phyloP scores from a whole-genome alignment of 2,329 filamentous ascomycete species.

The Ilyonectria robusta region DNA sequence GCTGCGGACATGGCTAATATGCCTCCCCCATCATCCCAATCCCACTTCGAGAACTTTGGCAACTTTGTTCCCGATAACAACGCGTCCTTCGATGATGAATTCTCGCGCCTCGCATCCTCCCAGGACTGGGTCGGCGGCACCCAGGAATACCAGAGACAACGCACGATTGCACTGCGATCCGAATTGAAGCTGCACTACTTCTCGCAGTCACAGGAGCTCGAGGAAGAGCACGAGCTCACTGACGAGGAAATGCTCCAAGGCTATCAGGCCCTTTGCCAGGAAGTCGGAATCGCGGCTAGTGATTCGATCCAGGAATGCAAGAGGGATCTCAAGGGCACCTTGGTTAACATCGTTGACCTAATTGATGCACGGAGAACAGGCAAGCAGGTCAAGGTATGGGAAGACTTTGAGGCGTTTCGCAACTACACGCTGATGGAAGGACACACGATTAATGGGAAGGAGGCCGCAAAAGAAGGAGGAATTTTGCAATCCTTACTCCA shows the following conservation, averaged over 20 bases:
- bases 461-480: constrained; percentile 44
- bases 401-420: constrained; percentile 49
- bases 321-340: constrained; percentile 40
- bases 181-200: constrained; percentile 51
- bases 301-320: constrained; percentile 43
- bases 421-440: constrained; percentile 43
- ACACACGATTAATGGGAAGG: constrained; percentile 36
- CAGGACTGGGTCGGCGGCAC: constrained; percentile 49
- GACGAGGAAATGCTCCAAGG: constrained; percentile 41
- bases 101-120: constrained; percentile 50
- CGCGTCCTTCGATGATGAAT: constrained; percentile 51
- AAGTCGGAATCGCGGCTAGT: constrained; percentile 43
- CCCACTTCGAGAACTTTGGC: constrained; percentile 50
- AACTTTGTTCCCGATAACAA: constrained; percentile 48
- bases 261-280: constrained; percentile 47
- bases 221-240: constrained; percentile 35
- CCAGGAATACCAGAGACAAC: constrained; percentile 46
- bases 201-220: constrained; percentile 23
- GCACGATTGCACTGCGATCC: constrained; percentile 50
- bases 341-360: constrained; percentile 52
- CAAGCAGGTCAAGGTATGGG: constrained; percentile 45
- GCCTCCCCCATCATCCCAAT: constrained; percentile 44
- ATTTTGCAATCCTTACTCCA: constrained; percentile 44
- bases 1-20: constrained; percentile 5
- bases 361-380: constrained; percentile 48